Base-by-base conservation (phyloP, 345 rosid genomes). In the Mallotus nudiflorus region DNA sequence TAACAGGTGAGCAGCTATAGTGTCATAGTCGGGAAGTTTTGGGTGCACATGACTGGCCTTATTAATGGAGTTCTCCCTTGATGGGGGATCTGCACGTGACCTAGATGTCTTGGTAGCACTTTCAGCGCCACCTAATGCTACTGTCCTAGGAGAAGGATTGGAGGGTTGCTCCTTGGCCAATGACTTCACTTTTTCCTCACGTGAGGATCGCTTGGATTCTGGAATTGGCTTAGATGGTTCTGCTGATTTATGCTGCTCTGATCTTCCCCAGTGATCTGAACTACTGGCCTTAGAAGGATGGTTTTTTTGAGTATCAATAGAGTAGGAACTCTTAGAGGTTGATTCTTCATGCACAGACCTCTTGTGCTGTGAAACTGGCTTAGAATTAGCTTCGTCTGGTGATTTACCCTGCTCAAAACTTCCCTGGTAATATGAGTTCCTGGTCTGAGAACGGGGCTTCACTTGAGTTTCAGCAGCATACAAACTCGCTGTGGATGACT, bases 11-110 rank as follows among this genome's bases (percentile, higher is more conserved):
- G 96, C 91, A 19, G 84, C 65, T 37, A 94, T 55, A 39, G 78
- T 59, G 9, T 94, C 97, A 29, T 79, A 87, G 63, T 94, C 98
- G 1, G 97, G 97, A 75, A 91, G 98, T 76, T 91, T 94, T 3
- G 98, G 98, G 72, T 94, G 98, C 69, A 91, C 89, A 76, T 90
- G 96, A 71, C 81, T 77, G 60, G 88, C 83, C 72, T 68, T 86
- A 52, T 77, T 78, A 12, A 74, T 37, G 33, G 83, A 75, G 56
- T 49, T 73, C 29, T 62, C 80, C 51, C 73, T 80, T 15, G 81
- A 78, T 19, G 75, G 72, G 13, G 65, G 4, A 61, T 69, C 58
- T 4, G 37, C 71, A 7, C 28, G 48, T 18, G 77, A 75, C 3
- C 80, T 66, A 59, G 65, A 70, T 25, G 72, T 62, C 28, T 76